Base-by-base conservation (phyloP, 768 basidiomycete species). In the Myochromella boudieri region DNA sequence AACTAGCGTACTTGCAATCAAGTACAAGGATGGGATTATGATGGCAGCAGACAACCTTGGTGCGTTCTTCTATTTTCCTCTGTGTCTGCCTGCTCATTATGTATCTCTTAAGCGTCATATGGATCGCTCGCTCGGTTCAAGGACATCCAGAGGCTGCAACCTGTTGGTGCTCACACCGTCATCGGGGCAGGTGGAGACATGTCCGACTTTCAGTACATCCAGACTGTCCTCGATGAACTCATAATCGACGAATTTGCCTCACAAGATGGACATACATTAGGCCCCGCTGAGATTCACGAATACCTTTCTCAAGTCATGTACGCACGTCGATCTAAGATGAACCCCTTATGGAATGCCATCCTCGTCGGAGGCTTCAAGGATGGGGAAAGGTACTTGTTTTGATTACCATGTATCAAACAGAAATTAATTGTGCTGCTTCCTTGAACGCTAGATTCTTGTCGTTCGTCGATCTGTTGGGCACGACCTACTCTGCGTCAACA, bases 11-110 rank as follows among this genome's bases (percentile, higher is more conserved):
- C 78, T 99, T 26, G 97, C 88, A 2, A 75, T 98, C 68, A 89
- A 91, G 68, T 98, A 80, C 78, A 93, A 95, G 67, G 93, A 91
- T 59, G 97, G 97, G 7, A 82, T 98, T 55, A 95, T 99, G 91
- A 84, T 99, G 77, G 94, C 97, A 22, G 94, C 97, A 28, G 97
- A 98, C 75, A 97, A 87, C 60, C 85, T 98, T 40, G 95, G 95
- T 95, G 52, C n/a, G n/a, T 17, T 20, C 10, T 29, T 15, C 20
- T 37, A 31, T n/a, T 18, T 27, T 6, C 25, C 15, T 28, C 18
- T 28, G n/a, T n/a, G n/a, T 48, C 15, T 3, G 11, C 4, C 31
- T 38, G 14, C 24, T 34, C 14, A 37, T 37, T n/a, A 26, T 34
- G 6, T 5, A 12, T 14, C 20, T 8, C 41, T 39, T 12, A 14